Base-by-base conservation (phyloP, 1,139 yeast species). In the Candida pseudoviswanathii region DNA sequence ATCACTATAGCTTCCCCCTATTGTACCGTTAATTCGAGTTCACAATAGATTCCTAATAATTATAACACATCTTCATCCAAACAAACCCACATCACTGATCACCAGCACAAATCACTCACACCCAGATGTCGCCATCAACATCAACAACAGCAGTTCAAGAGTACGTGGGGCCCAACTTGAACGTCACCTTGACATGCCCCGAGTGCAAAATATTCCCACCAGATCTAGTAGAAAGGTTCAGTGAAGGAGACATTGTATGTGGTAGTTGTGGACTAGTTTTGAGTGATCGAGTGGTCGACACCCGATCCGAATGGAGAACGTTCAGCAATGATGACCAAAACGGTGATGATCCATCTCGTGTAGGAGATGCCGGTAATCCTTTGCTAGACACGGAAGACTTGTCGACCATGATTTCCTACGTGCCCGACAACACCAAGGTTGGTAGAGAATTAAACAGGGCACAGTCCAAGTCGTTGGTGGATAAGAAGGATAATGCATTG, bases 311-410 rank as follows among this genome's bases (percentile, higher is more conserved):
- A 75, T 94, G 99, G 99, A 89, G 99, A 76, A 94, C 99, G 2
- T 94, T 94, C 69, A 84, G 88, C 55, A 94, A 94, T 66, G 99
- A 94, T 67, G 99, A 94, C 66, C 98, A 92, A 69, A 95, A 94
- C 58, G 96, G 96, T 60, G 98, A 91, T 65, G 99, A 94, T 67
- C 99, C 99, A 3, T 86, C 96, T 60, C 98, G 99, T 88, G 99
- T 94, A 56, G 99, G 99, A 67, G 98, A 92, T 64, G 98, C 98
- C 2, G 87, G 95, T n/a, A 92, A 92, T 65, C 97, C 98, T 10
- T 73, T 92, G 53, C 76, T 95, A 59, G 98, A 92, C 62, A 89
- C 96, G 26, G 95, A 89, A 60, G 96, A 91, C 67, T 83, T 94
- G 52, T 91, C 96, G 22, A 94, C 99, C 4, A 85, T 92, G 77